A percentile compares a stretch with the other conserved stretches of the same genome.
phyloP scores from a whole-genome alignment of 1,139 yeast genomes.

The Saccharomyces uvarum region DNA sequence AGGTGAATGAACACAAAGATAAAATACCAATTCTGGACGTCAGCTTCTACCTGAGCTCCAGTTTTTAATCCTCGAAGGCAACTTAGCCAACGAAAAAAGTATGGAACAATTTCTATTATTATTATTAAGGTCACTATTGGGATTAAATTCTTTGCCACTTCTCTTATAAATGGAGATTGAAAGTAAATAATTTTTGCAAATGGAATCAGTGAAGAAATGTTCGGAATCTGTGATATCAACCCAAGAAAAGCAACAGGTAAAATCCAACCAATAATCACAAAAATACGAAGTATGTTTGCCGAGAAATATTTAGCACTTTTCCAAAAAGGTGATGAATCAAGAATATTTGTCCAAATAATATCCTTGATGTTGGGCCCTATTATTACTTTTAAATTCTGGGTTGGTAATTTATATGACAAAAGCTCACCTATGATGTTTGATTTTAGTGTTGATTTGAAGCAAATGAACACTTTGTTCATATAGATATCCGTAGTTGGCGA shows the following conservation, averaged over 20 bases:
- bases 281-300: conserved; percentile 39
- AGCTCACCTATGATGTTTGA: conserved; percentile 53
- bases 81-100: conserved; percentile 43
- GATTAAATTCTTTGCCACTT: conserved; percentile 47
- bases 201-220: conserved; percentile 48
- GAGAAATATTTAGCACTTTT: conserved; percentile 36
- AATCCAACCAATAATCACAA: conserved; percentile 53
- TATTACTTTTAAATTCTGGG: conserved; percentile 37
- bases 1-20: conserved; percentile 71
- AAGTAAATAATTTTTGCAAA: conserved; percentile 44
- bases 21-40: conserved; percentile 62
- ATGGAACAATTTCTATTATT: conserved; percentile 49
- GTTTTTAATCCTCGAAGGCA: conserved; percentile 46
- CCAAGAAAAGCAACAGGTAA: conserved; percentile 69
- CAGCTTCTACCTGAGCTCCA: conserved; percentile 50
- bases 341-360: conserved; percentile 51
- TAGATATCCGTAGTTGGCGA: conserved; percentile 2
- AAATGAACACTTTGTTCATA: conserved; percentile 42
- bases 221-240: conserved; percentile 55
- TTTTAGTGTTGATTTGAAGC: conserved; percentile 42
- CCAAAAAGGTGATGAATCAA: conserved; percentile 33
- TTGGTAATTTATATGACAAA: conserved; percentile 39
- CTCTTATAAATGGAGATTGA: conserved; percentile 47
- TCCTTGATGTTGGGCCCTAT: conserved; percentile 52
- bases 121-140: conserved; percentile 56